Evolutionary conservation across 2,329 filamentous ascomycete species (phyloP), one percentile per base, ranked within the genome.

Genomic region (Stachybotrys elegans): DNA sequence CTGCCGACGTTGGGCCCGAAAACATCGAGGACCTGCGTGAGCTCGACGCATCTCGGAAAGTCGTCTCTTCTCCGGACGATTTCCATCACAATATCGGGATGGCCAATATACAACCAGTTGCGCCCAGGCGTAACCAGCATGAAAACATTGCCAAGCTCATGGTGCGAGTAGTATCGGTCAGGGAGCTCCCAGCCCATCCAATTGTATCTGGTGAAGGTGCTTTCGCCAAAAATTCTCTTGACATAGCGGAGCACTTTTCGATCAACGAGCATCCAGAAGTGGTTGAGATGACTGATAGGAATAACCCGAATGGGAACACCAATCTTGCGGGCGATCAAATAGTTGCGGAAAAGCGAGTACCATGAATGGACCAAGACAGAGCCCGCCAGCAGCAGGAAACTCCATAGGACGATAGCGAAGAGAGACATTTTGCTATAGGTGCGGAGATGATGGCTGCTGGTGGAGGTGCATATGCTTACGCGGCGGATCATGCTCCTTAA

Each of bases 281-380:
- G 54, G 20, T 65, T 65, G 19, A 53, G 41, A 7, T 52, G 60
- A 42, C 52, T 55, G 43, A 65, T 56, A 13, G 57, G 59, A 8
- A 64, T 56, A 32, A 64, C 22, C 9, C 58, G 57, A 9, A 65
- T 52, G 17, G 59, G 61, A 2, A 61, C 42, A 14, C 61, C 59
- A 13, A 62, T 54, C 5, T 43, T 55, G 37, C 55, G 55, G 11
- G 61, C 61, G 5, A 17, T 13, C 34, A 36, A 5, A 19, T 36
- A 36, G 16, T 36, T 36, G 34, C 34, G 34, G 17, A 16, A 17
- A 6, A 36, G 34, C 4, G 34, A 36, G n/a, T 36, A 19, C 14
- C 34, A 36, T 13, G 34, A 36, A 4, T 36, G 34, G 5, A 36
- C 7, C 13, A 17, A 7, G 5, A 20, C 34, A 12, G 34, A 6